Evolutionary conservation across 192 early-diverging fungal genomes (phyloP).

Genomic region (Backusella circina): DNA sequence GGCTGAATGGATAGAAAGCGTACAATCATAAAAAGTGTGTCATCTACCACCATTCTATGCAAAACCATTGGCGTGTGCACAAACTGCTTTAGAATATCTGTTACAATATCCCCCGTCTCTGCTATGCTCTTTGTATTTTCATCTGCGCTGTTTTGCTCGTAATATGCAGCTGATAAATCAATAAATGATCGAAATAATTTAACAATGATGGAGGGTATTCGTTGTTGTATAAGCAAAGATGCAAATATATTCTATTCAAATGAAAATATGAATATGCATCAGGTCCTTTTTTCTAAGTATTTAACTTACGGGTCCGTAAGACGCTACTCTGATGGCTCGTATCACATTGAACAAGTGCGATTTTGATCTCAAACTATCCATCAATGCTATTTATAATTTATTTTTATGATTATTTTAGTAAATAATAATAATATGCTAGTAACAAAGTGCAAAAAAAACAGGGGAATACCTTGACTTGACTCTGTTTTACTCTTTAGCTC

Average conservation of each 20-base stretch:
- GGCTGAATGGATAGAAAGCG: slow-evolving; percentile 31
- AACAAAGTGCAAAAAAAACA: background rate
- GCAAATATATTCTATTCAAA: slow-evolving; percentile 26
- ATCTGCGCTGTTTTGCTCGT: slow-evolving; percentile 3
- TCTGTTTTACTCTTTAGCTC: slow-evolving; percentile 21
- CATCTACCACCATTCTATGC: slow-evolving; percentile 31
- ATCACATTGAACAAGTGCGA: slow-evolving; percentile 36
- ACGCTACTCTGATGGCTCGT: slow-evolving; percentile 41
- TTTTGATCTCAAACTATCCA: slow-evolving; percentile 32
- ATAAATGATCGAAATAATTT: slow-evolving; percentile 39
- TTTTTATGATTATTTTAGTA: background rate
- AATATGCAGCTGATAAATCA: slow-evolving; percentile 23
- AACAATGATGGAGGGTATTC: slow-evolving; percentile 37
- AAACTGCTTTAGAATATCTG: slow-evolving; percentile 33
- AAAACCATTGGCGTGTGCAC: slow-evolving; percentile 29
- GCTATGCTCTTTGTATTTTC: slow-evolving; percentile 11
- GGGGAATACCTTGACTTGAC: slow-evolving; percentile 30
- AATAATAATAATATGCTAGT: slow-evolving; percentile 2
- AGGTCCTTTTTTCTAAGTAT: background rate
- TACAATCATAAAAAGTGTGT: slow-evolving; percentile 35
- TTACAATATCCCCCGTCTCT: slow-evolving; percentile 28
- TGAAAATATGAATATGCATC: background rate
- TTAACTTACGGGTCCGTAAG: slow-evolving; percentile 46
- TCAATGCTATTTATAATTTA: slow-evolving; percentile 21
- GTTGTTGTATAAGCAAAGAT: slow-evolving; percentile 33